phyloP scores from a whole-genome alignment of 2,329 filamentous ascomycete genomes.

The Ophiostoma sp. region DNA sequence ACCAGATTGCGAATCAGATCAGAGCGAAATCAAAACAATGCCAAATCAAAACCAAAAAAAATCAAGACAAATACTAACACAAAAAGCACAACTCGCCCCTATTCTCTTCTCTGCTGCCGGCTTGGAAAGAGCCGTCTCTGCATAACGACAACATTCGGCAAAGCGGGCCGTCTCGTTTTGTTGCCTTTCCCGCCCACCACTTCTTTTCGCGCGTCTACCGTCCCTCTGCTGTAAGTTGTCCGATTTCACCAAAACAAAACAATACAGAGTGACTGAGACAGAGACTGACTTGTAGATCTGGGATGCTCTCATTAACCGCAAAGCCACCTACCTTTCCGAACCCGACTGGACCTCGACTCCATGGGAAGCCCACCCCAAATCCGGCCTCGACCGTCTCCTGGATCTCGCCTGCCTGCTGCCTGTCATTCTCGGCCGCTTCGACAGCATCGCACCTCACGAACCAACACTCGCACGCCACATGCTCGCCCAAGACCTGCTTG shows the following conservation, averaged over 20 bases:
- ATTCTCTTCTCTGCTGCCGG: conserved; percentile 33
- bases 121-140: conserved; percentile 37
- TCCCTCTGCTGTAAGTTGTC: conserved; percentile 45
- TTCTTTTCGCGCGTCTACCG: conserved; percentile 54
- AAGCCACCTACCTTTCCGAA: conserved; percentile 46
- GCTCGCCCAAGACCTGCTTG: conserved; percentile 46
- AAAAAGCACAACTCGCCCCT: conserved; percentile 44
- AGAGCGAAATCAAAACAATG: too few relatives aligned
- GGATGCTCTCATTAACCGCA: conserved; percentile 46
- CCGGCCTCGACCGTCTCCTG: conserved; percentile 47
- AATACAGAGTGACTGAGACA: not conserved
- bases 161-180: conserved; percentile 44
- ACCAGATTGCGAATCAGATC: not conserved
- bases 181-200: conserved; percentile 51
- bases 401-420: conserved; percentile 48
- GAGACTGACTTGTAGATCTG: conserved; percentile 31
- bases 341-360: conserved; percentile 49
- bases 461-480: conserved; percentile 41
- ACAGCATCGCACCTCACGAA: conserved; percentile 39
- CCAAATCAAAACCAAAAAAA: too few relatives aligned
- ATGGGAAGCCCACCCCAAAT: conserved; percentile 49
- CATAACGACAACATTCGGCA: conserved; percentile 38
- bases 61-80: not conserved
- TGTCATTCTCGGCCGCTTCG: conserved; percentile 42
- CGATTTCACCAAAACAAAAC: not conserved